Conservation (phyloP, 257 asterid species). For the Anisodus tanguticus region DNA sequence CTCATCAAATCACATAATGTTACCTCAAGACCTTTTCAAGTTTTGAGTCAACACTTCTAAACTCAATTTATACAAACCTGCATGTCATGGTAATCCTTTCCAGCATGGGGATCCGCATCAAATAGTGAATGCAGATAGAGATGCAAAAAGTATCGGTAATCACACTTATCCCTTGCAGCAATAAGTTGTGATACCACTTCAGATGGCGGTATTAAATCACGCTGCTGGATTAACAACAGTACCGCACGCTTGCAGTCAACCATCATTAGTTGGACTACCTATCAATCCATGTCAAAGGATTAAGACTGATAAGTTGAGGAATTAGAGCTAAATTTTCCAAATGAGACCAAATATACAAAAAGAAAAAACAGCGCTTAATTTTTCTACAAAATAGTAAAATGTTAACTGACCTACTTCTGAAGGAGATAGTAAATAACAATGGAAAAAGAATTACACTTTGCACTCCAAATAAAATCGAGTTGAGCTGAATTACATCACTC, state of each 20-base stretch:
- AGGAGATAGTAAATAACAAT: background rate
- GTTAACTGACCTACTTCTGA: background rate
- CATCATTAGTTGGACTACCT: constrained; percentile 97
- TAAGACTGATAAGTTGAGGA: background rate
- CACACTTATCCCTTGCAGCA: constrained; percentile 70
- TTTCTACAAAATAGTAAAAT: background rate
- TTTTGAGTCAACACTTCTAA: background rate
- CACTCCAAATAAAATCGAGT: background rate
- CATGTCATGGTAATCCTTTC: constrained; percentile 95
- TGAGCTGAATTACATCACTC: constrained; percentile 20
- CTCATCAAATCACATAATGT: background rate
- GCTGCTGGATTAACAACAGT: constrained; percentile 74
- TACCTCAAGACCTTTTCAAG: background rate
- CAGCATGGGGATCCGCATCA: constrained; percentile 77
- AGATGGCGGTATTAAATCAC: constrained; percentile 67
- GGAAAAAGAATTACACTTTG: background rate
- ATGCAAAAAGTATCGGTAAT: constrained; percentile 66
- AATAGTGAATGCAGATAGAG: constrained; percentile 77
- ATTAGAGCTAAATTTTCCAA: constrained; percentile 12
- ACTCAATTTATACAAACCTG: constrained; percentile 61
- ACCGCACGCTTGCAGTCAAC: constrained; percentile 84
- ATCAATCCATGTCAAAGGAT: constrained; percentile 41
- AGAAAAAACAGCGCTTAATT: background rate
- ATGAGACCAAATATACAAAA: constrained; percentile 13
- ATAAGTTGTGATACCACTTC: constrained; percentile 88